phyloP scores from a whole-genome alignment of 2,329 filamentous ascomycete species.

The Xylaria sp. region DNA sequence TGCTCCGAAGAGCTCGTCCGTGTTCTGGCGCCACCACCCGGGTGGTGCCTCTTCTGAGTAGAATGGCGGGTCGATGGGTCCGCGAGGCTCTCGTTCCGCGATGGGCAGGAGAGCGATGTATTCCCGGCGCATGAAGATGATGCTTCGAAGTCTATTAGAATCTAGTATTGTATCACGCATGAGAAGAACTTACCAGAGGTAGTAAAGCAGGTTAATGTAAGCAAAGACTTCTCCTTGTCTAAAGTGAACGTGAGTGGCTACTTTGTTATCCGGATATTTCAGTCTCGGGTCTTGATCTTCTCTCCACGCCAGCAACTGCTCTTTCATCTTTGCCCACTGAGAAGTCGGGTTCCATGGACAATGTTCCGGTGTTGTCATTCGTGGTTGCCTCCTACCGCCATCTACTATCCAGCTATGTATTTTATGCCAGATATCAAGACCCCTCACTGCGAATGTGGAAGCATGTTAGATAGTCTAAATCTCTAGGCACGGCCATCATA shows the following conservation, averaged over 20 bases:
- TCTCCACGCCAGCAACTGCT: slow-evolving; percentile 32
- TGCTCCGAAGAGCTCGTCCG: slow-evolving; percentile 35
- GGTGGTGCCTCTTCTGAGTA: slow-evolving; percentile 32
- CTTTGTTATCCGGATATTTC: slow-evolving; percentile 36
- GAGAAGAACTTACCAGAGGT: slow-evolving; percentile 33
- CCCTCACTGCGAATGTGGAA: slow-evolving; percentile 19
- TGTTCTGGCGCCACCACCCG: slow-evolving; percentile 36
- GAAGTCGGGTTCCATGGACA: slow-evolving; percentile 37
- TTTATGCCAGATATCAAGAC: slow-evolving; percentile 38
- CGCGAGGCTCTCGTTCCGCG: slow-evolving; percentile 32
- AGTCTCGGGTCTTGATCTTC: slow-evolving; percentile 36
- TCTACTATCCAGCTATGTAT: slow-evolving; percentile 40
- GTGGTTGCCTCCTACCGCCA: slow-evolving; percentile 33
- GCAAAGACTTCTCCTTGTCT: slow-evolving; percentile 37
- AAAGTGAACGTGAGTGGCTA: slow-evolving; percentile 35
- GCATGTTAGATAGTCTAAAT: background rate
- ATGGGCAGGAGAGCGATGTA: slow-evolving; percentile 35
- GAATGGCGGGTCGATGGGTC: slow-evolving; percentile 35
- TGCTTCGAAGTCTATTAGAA: slow-evolving; percentile 19
- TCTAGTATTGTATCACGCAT: background rate
- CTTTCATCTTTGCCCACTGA: slow-evolving; percentile 33
- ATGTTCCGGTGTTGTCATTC: slow-evolving; percentile 34
- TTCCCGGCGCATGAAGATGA: slow-evolving; percentile 33
- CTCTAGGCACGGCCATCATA: background rate
- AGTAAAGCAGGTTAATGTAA: slow-evolving; percentile 38